Percentiles rank a stretch among this genome's conserved stretches.
Conservation (phyloP, 768 basidiomycete species). For the Pholiota molesta region DNA sequence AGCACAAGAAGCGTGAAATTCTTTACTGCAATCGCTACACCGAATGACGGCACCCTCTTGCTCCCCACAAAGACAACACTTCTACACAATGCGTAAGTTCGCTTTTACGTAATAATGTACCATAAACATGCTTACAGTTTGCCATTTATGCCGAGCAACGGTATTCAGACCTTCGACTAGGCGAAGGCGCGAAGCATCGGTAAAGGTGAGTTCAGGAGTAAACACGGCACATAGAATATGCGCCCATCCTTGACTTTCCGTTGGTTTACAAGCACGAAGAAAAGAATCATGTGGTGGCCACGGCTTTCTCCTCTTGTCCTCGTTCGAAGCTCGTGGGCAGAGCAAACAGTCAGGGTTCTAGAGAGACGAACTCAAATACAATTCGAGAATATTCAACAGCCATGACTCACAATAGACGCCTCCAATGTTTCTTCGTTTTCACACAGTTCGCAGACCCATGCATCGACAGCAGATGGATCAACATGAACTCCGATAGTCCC, state of each 20-base stretch:
- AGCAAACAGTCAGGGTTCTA: constrained; percentile 86
- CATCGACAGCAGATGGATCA: constrained; percentile 63
- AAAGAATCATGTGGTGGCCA: constrained; percentile 62
- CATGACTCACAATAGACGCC: constrained; percentile 68
- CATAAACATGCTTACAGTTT: constrained; percentile 52
- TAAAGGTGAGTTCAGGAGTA: constrained; percentile 81
- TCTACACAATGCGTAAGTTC: constrained; percentile 40
- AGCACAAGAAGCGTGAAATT: constrained; percentile 90
- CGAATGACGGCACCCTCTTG: constrained; percentile 78
- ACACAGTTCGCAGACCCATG: constrained; percentile 90
- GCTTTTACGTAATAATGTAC: background rate
- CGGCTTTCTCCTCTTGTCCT: constrained; percentile 49
- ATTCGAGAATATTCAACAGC: background rate
- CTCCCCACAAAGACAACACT: constrained; percentile 74
- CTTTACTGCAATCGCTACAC: constrained; percentile 79
- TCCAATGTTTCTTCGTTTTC: constrained; percentile 82
- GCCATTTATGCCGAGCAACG: constrained; percentile 73
- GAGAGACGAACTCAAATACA: constrained; percentile 9
- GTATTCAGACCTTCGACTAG: constrained; percentile 86
- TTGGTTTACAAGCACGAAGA: constrained; percentile 82
- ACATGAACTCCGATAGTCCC: constrained; percentile 61
- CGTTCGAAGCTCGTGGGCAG: constrained; percentile 66
- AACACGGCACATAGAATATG: constrained; percentile 91
- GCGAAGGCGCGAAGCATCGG: constrained; percentile 71
- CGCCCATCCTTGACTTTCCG: constrained; percentile 92